Conservation (phyloP, 1,284 basidiomycete species). For the Volvariella volvacea region DNA sequence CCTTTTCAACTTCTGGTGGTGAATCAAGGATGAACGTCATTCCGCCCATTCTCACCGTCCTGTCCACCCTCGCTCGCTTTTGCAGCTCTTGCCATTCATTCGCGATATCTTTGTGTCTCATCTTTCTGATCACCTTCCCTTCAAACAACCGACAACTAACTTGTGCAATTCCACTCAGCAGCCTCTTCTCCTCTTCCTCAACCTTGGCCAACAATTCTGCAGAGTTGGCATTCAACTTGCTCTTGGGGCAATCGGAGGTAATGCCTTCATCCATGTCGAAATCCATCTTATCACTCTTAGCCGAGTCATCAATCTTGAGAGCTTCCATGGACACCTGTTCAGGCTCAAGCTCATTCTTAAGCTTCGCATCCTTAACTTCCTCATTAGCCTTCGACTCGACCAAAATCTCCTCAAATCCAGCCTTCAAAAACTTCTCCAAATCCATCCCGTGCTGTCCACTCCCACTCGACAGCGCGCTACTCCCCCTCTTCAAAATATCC, state of each 20-base stretch:
- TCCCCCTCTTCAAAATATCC: conserved; percentile 48
- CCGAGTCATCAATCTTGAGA: too few species aligned
- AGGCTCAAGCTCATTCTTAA: conserved; percentile 37
- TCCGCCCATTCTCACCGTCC: conserved; percentile 37
- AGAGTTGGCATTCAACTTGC: conserved; percentile 13
- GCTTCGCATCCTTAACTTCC: conserved; percentile 30
- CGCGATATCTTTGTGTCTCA: conserved; percentile 33
- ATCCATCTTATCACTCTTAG: too few species aligned
- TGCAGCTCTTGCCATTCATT: conserved; percentile 38
- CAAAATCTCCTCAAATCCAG: conserved; percentile 36
- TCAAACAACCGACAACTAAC: conserved; percentile 56
- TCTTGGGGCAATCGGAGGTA: too few species aligned
- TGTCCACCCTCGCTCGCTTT: conserved; percentile 33
- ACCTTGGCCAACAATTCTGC: conserved; percentile 32
- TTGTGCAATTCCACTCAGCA: conserved; percentile 48
- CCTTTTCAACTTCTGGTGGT: conserved; percentile 24
- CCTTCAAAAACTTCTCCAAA: conserved; percentile 33
- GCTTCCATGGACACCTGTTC: too few species aligned
- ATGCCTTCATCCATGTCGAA: conserved; percentile 13
- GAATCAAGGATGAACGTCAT: conserved; percentile 34
- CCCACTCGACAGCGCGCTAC: conserved; percentile 35
- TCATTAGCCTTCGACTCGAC: conserved; percentile 34
- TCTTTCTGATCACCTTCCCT: conserved; percentile 36
- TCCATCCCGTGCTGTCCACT: conserved; percentile 28
- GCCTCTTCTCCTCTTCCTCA: conserved; percentile 46